These are phyloP conservation scores for Buxus sempervirens DNA, from an alignment of 164 flowering plant species.

Conservation along the genomic window DNA sequence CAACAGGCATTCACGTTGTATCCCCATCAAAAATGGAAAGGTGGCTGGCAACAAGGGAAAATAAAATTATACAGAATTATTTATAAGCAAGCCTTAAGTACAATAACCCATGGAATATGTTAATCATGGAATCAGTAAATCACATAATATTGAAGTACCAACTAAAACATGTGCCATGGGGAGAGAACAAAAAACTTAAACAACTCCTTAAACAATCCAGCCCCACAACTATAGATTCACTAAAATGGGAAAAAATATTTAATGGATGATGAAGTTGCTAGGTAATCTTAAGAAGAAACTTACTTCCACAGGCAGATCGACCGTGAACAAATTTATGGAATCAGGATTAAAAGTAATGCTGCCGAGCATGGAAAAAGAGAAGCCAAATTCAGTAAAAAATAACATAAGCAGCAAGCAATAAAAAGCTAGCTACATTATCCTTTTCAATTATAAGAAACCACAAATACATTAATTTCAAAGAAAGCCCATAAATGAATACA, in stretches of 20 bases:
- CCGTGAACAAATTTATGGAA: slow-evolving; percentile 51
- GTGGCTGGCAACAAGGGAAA: not conserved
- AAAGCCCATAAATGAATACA: no score
- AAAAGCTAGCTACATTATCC: not conserved
- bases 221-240: not conserved
- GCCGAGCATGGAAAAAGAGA: slow-evolving; percentile 16
- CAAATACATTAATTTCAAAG: no score
- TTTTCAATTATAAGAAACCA: no score
- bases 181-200: not conserved
- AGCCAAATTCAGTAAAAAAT: not conserved
- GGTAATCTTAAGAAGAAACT: slow-evolving; percentile 14
- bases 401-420: slow-evolving; percentile 1
- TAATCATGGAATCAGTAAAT: no score
- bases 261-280: not conserved
- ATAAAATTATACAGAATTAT: no score
- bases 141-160: not conserved
- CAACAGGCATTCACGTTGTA: not conserved
- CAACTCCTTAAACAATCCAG: not conserved
- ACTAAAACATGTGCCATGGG: not conserved
- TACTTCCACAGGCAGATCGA: slow-evolving; percentile 44
- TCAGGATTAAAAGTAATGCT: slow-evolving; percentile 45
- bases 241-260: not conserved
- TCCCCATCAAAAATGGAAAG: not conserved
- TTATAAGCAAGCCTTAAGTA: no score
- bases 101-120: not conserved